phyloP scores from a whole-genome alignment of 2,329 filamentous ascomycete species.

The Amesomyces nigricolor region DNA sequence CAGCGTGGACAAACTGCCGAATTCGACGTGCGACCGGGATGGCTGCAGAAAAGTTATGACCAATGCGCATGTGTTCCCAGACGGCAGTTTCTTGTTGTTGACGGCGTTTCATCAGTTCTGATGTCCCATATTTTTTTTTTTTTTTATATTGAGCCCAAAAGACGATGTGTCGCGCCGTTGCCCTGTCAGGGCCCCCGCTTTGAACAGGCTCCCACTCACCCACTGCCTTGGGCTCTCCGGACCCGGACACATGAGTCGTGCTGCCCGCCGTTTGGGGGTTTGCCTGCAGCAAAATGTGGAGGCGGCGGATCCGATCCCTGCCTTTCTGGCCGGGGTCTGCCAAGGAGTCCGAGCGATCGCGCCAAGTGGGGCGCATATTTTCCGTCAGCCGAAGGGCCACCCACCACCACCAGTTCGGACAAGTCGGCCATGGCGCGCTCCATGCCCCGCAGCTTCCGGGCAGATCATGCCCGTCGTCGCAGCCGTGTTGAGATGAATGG shows the following conservation, averaged over 20 bases:
- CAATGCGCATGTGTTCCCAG: not conserved
- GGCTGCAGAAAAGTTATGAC: not conserved
- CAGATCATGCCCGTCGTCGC: not conserved
- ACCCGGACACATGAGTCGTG: conserved; percentile 13
- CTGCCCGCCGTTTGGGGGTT: not conserved
- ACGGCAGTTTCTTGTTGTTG: too few relatives aligned
- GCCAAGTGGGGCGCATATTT: conserved; percentile 6
- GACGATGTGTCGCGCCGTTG: too few relatives aligned
- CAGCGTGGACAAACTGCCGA: conserved; percentile 6
- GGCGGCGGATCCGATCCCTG: conserved; percentile 11
- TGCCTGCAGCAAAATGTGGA: conserved; percentile 7
- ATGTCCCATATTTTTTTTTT: too few relatives aligned
- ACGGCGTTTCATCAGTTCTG: too few relatives aligned
- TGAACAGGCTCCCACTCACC: not conserved
- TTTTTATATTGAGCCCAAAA: too few relatives aligned
- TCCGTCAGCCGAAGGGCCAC: conserved; percentile 6
- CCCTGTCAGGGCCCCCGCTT: not conserved
- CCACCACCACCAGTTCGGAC: conserved; percentile 1
- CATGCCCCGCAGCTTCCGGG: not conserved
- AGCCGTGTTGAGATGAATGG: not conserved
- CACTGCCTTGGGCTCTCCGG: not conserved
- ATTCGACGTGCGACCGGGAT: not conserved
- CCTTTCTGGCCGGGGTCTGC: conserved; percentile 4
- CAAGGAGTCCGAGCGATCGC: conserved; percentile 10
- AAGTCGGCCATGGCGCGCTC: not conserved